A percentile compares a stretch with the other conserved stretches of the same genome.
phyloP scores from a whole-genome alignment of 2,329 filamentous ascomycete genomes.

The Epicoccum nigrum region DNA sequence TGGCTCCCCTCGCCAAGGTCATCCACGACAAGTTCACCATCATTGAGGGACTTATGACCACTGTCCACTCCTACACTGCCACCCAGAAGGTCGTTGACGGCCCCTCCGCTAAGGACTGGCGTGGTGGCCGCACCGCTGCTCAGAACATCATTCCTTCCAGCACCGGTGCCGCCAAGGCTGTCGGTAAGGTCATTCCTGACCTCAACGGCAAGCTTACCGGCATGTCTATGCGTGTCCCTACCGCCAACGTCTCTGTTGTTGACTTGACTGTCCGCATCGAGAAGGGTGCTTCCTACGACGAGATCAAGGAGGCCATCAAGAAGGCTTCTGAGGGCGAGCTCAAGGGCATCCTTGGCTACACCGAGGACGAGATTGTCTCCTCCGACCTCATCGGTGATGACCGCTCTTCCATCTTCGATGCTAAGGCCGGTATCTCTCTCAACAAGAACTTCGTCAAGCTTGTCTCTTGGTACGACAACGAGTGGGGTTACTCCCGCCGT shows the following conservation, averaged over 20 bases:
- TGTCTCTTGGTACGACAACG: constrained; percentile 98
- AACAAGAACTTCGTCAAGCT: constrained; percentile 99
- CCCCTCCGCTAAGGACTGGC: constrained; percentile 98
- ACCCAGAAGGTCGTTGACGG: constrained; percentile 99
- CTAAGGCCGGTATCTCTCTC: constrained; percentile 97
- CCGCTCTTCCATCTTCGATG: constrained; percentile 97
- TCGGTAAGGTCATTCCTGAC: constrained; percentile 98
- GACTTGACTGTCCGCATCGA: constrained; percentile 93
- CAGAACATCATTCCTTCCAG: constrained; percentile 99
- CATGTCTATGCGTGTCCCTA: constrained; percentile 99
- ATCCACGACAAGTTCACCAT: constrained; percentile 98
- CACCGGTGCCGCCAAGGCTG: constrained; percentile 99
- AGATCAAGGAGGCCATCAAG: constrained; percentile 92
- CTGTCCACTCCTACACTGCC: constrained; percentile 98
- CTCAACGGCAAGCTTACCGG: constrained; percentile 99
- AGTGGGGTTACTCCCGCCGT: constrained; percentile 98
- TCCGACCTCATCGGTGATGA: constrained; percentile 90
- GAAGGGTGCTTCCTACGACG: constrained; percentile 85
- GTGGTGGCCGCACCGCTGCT: constrained; percentile 96
- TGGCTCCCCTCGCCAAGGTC: constrained; percentile 98
- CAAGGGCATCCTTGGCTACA: constrained; percentile 93
- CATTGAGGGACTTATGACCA: constrained; percentile 99
- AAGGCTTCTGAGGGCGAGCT: constrained; percentile 80
- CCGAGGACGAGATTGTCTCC: constrained; percentile 96
- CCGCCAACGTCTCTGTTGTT: constrained; percentile 98